phyloP scores from a whole-genome alignment of 164 flowering plant genomes.

The Santalum album region DNA sequence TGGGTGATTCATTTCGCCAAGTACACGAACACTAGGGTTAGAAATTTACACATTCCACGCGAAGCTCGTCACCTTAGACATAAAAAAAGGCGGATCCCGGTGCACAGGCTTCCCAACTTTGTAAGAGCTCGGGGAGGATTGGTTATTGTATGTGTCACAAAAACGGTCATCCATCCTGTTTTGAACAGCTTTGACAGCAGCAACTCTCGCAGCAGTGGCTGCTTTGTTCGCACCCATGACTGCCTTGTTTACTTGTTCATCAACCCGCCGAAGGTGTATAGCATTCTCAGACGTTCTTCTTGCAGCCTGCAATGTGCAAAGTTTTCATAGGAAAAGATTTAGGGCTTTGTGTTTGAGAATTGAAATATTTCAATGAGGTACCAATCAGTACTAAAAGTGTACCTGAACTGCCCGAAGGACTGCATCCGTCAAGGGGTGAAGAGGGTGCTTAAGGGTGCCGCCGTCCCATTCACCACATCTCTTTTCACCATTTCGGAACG shows the following conservation, averaged over 20 bases:
- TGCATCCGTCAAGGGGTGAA: conserved; percentile 39
- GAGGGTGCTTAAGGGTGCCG: conserved; percentile 51
- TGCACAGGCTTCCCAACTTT: no score
- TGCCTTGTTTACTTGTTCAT: conserved; percentile 77
- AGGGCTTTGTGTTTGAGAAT: neutral
- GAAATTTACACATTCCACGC: conserved; percentile 23
- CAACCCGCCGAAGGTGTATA: conserved; percentile 46
- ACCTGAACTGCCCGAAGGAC: conserved; percentile 83
- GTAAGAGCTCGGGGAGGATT: no score
- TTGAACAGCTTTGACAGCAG: conserved; percentile 91
- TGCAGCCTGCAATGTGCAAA: conserved; percentile 49
- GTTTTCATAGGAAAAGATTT: neutral
- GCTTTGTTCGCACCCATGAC: conserved; percentile 77
- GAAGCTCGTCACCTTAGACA: no score
- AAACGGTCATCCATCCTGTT: conserved; percentile 73
- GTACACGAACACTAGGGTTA: conserved; percentile 6
- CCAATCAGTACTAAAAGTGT: neutral
- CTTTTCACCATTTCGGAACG: conserved; percentile 68
- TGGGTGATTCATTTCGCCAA: conserved; percentile 14
- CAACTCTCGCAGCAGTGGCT: conserved; percentile 96
- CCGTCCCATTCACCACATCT: conserved; percentile 84
- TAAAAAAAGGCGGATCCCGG: no score
- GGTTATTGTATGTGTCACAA: conserved; percentile 48
- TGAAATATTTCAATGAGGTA: neutral
- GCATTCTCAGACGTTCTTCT: conserved; percentile 74